A percentile compares a stretch with the other conserved stretches of the same genome.
These are phyloP conservation scores for Tricharina praecox DNA, from an alignment of 495 filamentous ascomycete species.

Conservation along the genomic window DNA sequence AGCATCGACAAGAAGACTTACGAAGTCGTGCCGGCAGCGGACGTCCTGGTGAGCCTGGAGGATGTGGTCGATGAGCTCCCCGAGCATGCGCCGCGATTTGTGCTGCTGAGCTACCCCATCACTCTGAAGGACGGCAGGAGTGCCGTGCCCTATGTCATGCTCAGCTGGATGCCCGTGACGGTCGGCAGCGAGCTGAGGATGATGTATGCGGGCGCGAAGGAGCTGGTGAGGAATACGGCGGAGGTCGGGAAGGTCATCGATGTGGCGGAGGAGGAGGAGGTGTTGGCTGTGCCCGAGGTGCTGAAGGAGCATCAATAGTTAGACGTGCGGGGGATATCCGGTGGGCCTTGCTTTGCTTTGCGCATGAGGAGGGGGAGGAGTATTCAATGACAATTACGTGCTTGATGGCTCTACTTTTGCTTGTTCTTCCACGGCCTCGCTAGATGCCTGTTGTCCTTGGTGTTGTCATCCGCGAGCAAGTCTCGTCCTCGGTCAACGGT, in stretches of 20 bases:
- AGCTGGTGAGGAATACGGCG: constrained; percentile 78
- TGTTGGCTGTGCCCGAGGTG: constrained; percentile 26
- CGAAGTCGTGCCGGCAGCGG: constrained; percentile 65
- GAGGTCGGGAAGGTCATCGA: constrained; percentile 37
- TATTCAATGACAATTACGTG: not conserved
- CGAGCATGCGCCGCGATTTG: constrained; percentile 75
- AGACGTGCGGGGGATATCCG: too few species aligned
- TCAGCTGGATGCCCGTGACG: constrained; percentile 67
- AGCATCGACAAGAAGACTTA: constrained; percentile 77
- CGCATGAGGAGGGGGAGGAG: not conserved
- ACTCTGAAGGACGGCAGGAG: constrained; percentile 34
- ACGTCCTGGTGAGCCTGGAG: constrained; percentile 61
- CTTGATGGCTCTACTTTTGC: not conserved
- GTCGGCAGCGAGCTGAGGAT: constrained; percentile 71
- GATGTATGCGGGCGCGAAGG: constrained; percentile 89
- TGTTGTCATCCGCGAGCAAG: too few species aligned
- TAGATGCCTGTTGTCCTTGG: too few species aligned
- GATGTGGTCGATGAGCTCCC: constrained; percentile 77
- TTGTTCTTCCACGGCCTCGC: too few species aligned
- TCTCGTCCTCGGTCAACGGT: too few species aligned
- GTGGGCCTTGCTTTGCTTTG: too few species aligned
- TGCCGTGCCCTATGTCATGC: constrained; percentile 71
- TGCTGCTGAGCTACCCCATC: constrained; percentile 70
- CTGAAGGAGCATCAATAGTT: constrained; percentile 8
- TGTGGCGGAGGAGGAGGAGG: constrained; percentile 19